These are phyloP conservation scores for Corniculantispora saksenae DNA, from an alignment of 2,329 filamentous ascomycete genomes.

Conservation along the genomic window DNA sequence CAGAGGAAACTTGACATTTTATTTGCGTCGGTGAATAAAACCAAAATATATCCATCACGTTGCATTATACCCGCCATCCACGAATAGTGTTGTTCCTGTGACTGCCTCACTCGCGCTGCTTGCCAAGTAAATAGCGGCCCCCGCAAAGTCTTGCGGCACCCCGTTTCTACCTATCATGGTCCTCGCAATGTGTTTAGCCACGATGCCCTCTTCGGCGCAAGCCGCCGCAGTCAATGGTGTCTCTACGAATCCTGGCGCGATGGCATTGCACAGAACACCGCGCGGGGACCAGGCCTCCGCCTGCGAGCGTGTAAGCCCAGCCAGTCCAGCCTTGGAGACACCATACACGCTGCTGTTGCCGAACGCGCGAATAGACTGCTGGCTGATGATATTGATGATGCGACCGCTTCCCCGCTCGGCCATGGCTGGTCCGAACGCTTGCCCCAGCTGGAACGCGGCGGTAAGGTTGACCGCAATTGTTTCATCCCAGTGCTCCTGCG, in stretches of 20 bases:
- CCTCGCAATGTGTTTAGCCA: slow-evolving; percentile 27
- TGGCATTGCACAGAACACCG: slow-evolving; percentile 36
- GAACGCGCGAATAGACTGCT: slow-evolving; percentile 34
- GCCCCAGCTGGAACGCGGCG: slow-evolving; percentile 33
- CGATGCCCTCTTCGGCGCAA: slow-evolving; percentile 26
- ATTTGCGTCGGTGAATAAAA: too few relatives aligned
- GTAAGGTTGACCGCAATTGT: slow-evolving; percentile 36
- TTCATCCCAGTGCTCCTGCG: slow-evolving; percentile 32
- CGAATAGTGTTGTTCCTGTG: slow-evolving; percentile 37
- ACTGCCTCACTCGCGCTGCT: slow-evolving; percentile 33
- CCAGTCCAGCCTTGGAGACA: slow-evolving; percentile 33
- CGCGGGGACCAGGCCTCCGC: slow-evolving; percentile 37
- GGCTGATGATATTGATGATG: slow-evolving; percentile 37
- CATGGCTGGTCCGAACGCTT: slow-evolving; percentile 35
- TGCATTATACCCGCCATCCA: slow-evolving; percentile 37
- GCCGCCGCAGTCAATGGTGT: slow-evolving; percentile 30
- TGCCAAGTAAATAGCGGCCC: slow-evolving; percentile 32
- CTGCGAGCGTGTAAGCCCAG: slow-evolving; percentile 34
- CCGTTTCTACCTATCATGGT: slow-evolving; percentile 36
- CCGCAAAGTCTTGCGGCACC: slow-evolving; percentile 33
- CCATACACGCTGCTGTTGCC: slow-evolving; percentile 38
- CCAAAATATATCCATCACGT: slow-evolving; percentile 19
- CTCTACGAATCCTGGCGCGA: slow-evolving; percentile 34
- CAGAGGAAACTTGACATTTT: background rate
- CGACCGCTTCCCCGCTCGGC: slow-evolving; percentile 32